Evolutionary conservation across 2,329 filamentous ascomycete genomes (phyloP).

Genomic region (Coleophoma cylindrospora): DNA sequence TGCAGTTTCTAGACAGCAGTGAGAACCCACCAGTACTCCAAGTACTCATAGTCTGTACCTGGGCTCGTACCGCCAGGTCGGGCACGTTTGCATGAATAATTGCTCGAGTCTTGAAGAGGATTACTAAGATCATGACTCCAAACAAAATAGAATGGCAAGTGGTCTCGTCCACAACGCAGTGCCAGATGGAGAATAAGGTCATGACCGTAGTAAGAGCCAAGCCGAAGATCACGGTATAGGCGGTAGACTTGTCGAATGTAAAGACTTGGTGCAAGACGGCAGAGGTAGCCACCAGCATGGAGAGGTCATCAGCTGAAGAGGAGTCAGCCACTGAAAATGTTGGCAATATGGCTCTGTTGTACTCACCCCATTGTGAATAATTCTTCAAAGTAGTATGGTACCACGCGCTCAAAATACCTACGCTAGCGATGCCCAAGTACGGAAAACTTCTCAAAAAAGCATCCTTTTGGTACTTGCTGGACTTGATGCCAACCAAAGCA

Average conservation of each 20-base stretch:
- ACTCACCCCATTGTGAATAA: constrained; percentile 38
- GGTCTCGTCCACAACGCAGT: constrained; percentile 21
- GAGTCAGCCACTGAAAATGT: constrained; percentile 30
- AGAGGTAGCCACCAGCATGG: constrained; percentile 49
- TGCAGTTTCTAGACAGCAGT: too few species aligned
- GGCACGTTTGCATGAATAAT: constrained; percentile 20
- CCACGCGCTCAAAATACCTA: constrained; percentile 34
- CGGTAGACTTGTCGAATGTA: constrained; percentile 34
- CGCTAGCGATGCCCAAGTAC: constrained; percentile 36
- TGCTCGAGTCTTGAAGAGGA: constrained; percentile 18
- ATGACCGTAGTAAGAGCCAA: constrained; percentile 34
- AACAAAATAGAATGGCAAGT: constrained; percentile 20
- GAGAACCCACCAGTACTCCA: constrained; percentile 18
- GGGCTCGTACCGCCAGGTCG: constrained; percentile 13
- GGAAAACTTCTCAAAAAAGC: constrained; percentile 26
- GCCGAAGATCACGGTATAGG: constrained; percentile 32
- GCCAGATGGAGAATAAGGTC: constrained; percentile 35
- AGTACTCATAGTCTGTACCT: constrained; percentile 17
- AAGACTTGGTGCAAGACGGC: constrained; percentile 43
- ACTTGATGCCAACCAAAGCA: constrained; percentile 22
- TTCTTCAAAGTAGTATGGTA: constrained; percentile 40
- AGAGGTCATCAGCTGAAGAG: constrained; percentile 42
- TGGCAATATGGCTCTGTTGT: constrained; percentile 30
- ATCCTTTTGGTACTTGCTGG: constrained; percentile 20
- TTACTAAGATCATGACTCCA: constrained; percentile 18